Evolutionary conservation across 202 grass and related monocot genomes (phyloP).

Genomic region (Bolboschoenoplectus hybrid): DNA sequence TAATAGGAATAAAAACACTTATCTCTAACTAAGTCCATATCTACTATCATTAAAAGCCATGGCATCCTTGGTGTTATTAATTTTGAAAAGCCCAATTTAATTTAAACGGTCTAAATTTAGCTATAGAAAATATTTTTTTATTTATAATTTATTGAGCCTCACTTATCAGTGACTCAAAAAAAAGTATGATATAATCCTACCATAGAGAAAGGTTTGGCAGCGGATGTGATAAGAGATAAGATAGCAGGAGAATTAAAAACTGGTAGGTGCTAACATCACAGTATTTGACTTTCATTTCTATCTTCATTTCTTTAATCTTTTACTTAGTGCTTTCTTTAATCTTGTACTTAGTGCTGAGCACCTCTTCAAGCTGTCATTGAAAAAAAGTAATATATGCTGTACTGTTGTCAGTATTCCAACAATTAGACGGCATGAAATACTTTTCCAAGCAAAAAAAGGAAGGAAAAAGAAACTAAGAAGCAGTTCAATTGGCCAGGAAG

Average conservation of each 20-base stretch:
- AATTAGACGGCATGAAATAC: background rate
- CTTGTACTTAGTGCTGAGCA: conserved; percentile 20
- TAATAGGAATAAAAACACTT: too few species aligned
- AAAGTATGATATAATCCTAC: too few species aligned
- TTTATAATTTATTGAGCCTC: too few species aligned
- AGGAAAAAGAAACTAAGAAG: background rate
- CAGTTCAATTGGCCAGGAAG: background rate
- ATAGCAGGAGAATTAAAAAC: background rate
- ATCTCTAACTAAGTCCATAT: too few species aligned
- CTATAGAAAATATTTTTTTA: too few species aligned
- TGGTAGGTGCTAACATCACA: conserved; percentile 10
- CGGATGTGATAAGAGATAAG: background rate
- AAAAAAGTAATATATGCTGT: background rate
- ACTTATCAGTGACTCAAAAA: too few species aligned
- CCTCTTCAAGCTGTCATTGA: background rate
- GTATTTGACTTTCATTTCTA: background rate
- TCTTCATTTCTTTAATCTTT: conserved; percentile 8
- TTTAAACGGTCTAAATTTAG: too few species aligned
- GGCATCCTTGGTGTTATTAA: too few species aligned
- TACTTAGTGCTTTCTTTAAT: conserved; percentile 16
- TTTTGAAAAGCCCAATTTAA: too few species aligned
- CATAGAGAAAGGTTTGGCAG: too few species aligned
- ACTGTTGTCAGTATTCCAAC: background rate
- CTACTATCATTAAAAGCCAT: too few species aligned
- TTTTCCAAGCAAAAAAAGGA: background rate